These are phyloP conservation scores for Collybia sp. DNA, from an alignment of 768 basidiomycete genomes.

Conservation along the genomic window DNA sequence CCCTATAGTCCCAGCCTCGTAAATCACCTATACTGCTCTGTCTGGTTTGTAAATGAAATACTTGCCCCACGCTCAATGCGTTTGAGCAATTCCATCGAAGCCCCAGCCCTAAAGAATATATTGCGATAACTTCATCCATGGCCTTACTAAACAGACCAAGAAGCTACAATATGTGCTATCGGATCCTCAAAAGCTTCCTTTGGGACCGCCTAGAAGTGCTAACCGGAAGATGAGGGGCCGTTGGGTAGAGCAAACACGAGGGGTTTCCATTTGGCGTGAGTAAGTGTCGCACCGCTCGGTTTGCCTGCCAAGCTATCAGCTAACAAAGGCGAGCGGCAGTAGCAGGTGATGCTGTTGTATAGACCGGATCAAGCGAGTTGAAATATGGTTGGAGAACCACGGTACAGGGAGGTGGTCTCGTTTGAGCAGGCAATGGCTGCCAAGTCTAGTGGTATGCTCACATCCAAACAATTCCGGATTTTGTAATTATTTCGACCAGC, in stretches of 20 bases:
- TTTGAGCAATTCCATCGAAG: too few relatives aligned
- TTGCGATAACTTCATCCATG: too few relatives aligned
- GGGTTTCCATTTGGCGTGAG: slow-evolving; percentile 67
- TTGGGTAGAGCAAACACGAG: slow-evolving; percentile 51
- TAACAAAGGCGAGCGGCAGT: neutral
- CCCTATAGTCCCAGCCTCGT: neutral
- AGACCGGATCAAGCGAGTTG: slow-evolving; percentile 60
- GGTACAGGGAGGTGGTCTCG: slow-evolving; percentile 43
- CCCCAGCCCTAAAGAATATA: too few relatives aligned
- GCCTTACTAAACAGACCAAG: too few relatives aligned
- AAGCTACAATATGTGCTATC: too few relatives aligned
- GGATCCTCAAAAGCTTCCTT: neutral
- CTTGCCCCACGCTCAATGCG: too few relatives aligned
- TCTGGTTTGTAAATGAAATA: too few relatives aligned
- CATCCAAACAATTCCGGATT: too few relatives aligned
- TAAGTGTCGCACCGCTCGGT: slow-evolving; percentile 44
- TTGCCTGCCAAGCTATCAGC: slow-evolving; percentile 26
- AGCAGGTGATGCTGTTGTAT: slow-evolving; percentile 42
- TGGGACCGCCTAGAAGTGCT: slow-evolving; percentile 39
- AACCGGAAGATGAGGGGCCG: slow-evolving; percentile 55
- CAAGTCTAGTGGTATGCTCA: too few relatives aligned
- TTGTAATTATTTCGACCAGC: too few relatives aligned
- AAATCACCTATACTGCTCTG: neutral
- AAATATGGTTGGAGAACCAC: slow-evolving; percentile 54
- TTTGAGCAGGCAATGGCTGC: too few relatives aligned